phyloP scores from a whole-genome alignment of 495 filamentous ascomycete species.

The Penicillium salamii region DNA sequence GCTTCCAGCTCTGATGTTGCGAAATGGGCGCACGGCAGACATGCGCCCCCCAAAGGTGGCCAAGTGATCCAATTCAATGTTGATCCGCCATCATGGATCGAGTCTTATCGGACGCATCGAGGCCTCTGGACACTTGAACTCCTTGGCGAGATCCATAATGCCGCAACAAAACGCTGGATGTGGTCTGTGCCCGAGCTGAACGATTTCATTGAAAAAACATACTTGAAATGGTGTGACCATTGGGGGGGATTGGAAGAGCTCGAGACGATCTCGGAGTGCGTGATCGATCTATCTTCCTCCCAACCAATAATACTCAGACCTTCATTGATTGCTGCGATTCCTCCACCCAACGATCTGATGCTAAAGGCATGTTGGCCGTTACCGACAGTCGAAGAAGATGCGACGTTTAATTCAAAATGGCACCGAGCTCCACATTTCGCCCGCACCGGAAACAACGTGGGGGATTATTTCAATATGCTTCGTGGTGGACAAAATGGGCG shows the following conservation, averaged over 20 bases:
- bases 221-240: background rate
- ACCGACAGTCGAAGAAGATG: background rate
- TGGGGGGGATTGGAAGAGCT: constrained; percentile 3
- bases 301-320: background rate
- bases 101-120: constrained; percentile 5
- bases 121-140: constrained; percentile 2
- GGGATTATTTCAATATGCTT: background rate
- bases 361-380: background rate
- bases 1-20: background rate
- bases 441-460: background rate
- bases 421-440: background rate
- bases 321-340: constrained; percentile 1
- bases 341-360: background rate
- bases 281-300: constrained; percentile 1
- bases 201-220: constrained; percentile 1
- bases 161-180: background rate
- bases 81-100: constrained; percentile 2
- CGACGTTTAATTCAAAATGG: background rate
- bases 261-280: constrained; percentile 2
- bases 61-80: background rate
- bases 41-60: background rate
- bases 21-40: background rate
- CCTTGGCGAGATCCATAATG: background rate
- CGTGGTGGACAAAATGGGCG: constrained; percentile 6
- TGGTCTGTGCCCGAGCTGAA: constrained; percentile 3